These are phyloP conservation scores for Plasmodium adleri DNA, from an alignment of 169 alveolate genomes.

Conservation along the genomic window DNA sequence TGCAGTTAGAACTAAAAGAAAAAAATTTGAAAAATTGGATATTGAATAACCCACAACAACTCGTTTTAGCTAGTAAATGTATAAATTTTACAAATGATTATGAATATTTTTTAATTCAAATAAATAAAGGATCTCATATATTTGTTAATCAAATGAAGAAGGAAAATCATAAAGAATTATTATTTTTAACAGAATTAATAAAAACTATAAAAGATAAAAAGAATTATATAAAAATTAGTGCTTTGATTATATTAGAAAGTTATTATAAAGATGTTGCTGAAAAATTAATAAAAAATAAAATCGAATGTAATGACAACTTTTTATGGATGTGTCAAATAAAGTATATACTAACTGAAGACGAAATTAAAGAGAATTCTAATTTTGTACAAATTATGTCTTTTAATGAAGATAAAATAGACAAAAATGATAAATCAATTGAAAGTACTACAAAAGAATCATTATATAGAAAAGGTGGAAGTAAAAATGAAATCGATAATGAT, in stretches of 20 bases:
- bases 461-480: slow-evolving; percentile 27
- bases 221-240: slow-evolving; percentile 63
- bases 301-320: slow-evolving; percentile 68
- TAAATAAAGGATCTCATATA: slow-evolving; percentile 71
- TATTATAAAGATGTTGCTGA: slow-evolving; percentile 76
- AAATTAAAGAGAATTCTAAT: slow-evolving; percentile 11
- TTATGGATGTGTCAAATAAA: slow-evolving; percentile 71
- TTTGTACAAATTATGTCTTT: slow-evolving; percentile 5
- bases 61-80: slow-evolving; percentile 56
- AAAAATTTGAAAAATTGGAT: slow-evolving; percentile 62
- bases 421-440: slow-evolving; percentile 1
- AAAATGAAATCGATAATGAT: slow-evolving; percentile 12
- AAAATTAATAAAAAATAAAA: slow-evolving; percentile 71
- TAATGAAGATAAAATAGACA: slow-evolving; percentile 11
- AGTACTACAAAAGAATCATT: neutral
- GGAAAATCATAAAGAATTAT: slow-evolving; percentile 51
- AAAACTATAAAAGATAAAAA: slow-evolving; percentile 73
- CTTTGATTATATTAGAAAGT: slow-evolving; percentile 66
- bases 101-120: slow-evolving; percentile 72
- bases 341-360: slow-evolving; percentile 53
- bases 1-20: slow-evolving; percentile 51
- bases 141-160: slow-evolving; percentile 69
- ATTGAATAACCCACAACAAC: slow-evolving; percentile 63
- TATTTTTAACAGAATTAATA: slow-evolving; percentile 53
- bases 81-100: slow-evolving; percentile 73